phyloP scores from a whole-genome alignment of 352 stramenopile species.

The Blastocystis sp. region DNA sequence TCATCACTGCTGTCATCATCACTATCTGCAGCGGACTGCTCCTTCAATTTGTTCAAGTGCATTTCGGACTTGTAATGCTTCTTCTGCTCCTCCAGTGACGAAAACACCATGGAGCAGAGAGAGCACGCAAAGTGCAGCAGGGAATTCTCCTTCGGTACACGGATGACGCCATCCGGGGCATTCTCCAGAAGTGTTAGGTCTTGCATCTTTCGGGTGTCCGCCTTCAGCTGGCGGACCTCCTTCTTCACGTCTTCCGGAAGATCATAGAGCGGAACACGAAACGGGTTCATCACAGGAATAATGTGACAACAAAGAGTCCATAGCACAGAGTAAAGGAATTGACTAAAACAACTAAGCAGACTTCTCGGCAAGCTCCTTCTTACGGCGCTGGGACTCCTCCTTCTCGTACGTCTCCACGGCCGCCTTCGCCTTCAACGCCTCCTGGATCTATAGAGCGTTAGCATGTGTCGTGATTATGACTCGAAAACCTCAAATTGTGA shows the following conservation, averaged over 20 bases:
- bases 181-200: background rate
- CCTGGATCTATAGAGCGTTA: conserved; percentile 46
- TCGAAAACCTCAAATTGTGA: conserved; percentile 68
- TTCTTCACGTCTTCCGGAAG: conserved; percentile 25
- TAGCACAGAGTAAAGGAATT: conserved; percentile 35
- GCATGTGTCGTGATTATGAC: conserved; percentile 68
- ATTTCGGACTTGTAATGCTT: conserved; percentile 80
- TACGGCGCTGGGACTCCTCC: conserved; percentile 29
- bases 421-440: conserved; percentile 56
- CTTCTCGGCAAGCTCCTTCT: conserved; percentile 36
- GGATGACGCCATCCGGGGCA: background rate
- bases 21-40: conserved; percentile 71
- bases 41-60: conserved; percentile 74
- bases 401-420: conserved; percentile 44
- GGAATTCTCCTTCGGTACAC: conserved; percentile 55
- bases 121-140: conserved; percentile 61
- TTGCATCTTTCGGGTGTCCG: background rate
- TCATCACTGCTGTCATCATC: conserved; percentile 71
- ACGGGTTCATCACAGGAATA: conserved; percentile 6
- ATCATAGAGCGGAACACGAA: conserved; percentile 9
- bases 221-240: background rate
- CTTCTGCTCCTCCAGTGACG: conserved; percentile 79
- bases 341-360: conserved; percentile 5
- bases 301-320: conserved; percentile 49
- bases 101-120: conserved; percentile 76